Conservation (phyloP, 2,329 filamentous ascomycete species). For the Colletotrichum sp. region DNA sequence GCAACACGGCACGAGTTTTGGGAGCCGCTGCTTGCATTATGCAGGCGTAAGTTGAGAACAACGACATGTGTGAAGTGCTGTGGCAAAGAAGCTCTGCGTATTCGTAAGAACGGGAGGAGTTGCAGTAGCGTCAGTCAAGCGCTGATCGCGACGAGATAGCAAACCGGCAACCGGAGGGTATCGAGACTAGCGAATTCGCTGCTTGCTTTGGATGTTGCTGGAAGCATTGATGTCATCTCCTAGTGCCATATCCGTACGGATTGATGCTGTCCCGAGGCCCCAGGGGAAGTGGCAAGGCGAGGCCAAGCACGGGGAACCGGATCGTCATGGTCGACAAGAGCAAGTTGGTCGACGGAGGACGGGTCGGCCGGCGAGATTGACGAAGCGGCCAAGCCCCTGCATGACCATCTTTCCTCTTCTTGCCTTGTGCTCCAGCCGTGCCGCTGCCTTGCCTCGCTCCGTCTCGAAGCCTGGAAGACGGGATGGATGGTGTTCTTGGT, state of each 20-base stretch:
- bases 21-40: background rate
- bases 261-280: background rate
- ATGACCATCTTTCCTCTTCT: background rate
- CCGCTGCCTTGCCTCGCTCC: background rate
- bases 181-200: background rate
- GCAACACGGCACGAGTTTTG: background rate
- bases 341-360: background rate
- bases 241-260: background rate
- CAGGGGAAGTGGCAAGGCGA: background rate
- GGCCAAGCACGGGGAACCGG: constrained; percentile 6
- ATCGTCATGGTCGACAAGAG: background rate
- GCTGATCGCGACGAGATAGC: background rate
- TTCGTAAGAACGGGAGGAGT: background rate
- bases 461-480: background rate
- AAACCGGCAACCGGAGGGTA: background rate
- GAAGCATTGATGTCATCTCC: background rate
- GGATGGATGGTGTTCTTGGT: background rate
- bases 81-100: background rate
- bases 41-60: background rate
- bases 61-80: background rate
- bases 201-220: background rate
- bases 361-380: constrained; percentile 1
- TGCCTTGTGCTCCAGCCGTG: background rate
- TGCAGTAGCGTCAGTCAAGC: background rate
- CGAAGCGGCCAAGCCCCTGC: background rate